Conservation (phyloP, 345 rosid species). For the Boechera divaricarpa region DNA sequence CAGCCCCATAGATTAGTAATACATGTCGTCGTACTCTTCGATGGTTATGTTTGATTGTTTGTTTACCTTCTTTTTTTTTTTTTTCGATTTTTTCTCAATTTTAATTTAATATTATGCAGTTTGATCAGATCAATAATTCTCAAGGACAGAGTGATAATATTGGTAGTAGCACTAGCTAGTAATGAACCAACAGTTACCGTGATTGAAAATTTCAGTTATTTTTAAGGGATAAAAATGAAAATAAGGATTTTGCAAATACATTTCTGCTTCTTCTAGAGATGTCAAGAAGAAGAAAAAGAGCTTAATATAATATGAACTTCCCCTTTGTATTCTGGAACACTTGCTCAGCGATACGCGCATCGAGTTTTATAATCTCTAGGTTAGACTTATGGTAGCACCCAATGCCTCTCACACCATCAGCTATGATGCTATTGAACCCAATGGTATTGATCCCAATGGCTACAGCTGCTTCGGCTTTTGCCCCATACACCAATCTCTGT, state of each 20-base stretch:
- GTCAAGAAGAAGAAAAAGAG: not conserved
- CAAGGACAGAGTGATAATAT: no score
- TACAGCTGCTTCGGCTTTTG: slow-evolving; percentile 76
- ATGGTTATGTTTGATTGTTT: no score
- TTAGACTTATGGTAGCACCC: slow-evolving; percentile 59
- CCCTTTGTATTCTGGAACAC: slow-evolving; percentile 83
- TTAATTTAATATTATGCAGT: no score
- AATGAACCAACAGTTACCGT: not conserved
- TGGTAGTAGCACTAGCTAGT: no score
- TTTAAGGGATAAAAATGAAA: no score
- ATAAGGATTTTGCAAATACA: not conserved
- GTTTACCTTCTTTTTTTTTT: no score
- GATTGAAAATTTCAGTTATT: not conserved
- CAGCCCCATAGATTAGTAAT: no score
- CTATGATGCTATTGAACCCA: slow-evolving; percentile 76
- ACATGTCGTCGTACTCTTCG: no score
- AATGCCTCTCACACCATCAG: slow-evolving; percentile 64
- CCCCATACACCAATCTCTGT: slow-evolving; percentile 78
- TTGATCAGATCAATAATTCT: no score
- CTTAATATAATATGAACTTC: slow-evolving; percentile 46
- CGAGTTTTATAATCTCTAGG: slow-evolving; percentile 75
- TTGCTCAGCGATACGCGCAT: slow-evolving; percentile 72
- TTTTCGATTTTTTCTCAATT: no score
- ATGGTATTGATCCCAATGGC: slow-evolving; percentile 75
- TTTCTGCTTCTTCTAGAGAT: not conserved